Base-by-base conservation (phyloP, 2,329 filamentous ascomycete species). In the Cordyceps tenuipes region DNA sequence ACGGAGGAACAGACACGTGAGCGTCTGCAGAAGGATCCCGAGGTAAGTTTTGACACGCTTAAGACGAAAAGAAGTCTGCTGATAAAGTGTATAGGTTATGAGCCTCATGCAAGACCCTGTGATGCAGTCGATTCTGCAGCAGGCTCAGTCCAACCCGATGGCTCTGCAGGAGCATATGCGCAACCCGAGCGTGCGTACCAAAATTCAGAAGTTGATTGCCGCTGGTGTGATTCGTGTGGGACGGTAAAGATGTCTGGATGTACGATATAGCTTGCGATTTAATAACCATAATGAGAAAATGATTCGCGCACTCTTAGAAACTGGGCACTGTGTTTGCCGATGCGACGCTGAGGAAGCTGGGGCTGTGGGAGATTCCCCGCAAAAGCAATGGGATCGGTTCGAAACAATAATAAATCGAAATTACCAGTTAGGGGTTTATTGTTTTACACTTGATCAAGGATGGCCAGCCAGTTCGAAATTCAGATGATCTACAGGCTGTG, bases 101-200 rank as follows among this genome's bases (percentile, higher is more conserved):
- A 76, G 80, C 64, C 93, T 97, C 70, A 89, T 97, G 76, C 87
- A 92, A 74, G 94, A 99, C 71, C 94, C 94, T 17, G 87, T 99
- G 71, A 97, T 99, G 93, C 91, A 99, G 77, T 89, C 88, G 66
- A 97, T 97, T 66, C 84, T 97, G 60, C 92, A 97, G 74, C 94
- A 99, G 77, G 94, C 94, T 50, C 96, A 97, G 81, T 86, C 85
- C 59, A 90, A 99, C 69, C 94, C 94, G 19, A 88, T 88, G 53
- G 94, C 94, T 50, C 83, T 99, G 64, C 88, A 95, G 72, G 93
- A 99, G 74, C 95, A 99, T 76, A 96, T 99, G 90, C 90, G 87
- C 79, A 99, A 97, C 79, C 84, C 91, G 0, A 82, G 81, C 61
- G 89, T 99, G 66, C 82, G 86, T 62, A 83, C 83, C 68, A 96